Percentiles rank a stretch among this genome's conserved stretches.
Evolutionary conservation across 805 yeast genomes (phyloP).

Genomic region (Candida xyloterini): DNA sequence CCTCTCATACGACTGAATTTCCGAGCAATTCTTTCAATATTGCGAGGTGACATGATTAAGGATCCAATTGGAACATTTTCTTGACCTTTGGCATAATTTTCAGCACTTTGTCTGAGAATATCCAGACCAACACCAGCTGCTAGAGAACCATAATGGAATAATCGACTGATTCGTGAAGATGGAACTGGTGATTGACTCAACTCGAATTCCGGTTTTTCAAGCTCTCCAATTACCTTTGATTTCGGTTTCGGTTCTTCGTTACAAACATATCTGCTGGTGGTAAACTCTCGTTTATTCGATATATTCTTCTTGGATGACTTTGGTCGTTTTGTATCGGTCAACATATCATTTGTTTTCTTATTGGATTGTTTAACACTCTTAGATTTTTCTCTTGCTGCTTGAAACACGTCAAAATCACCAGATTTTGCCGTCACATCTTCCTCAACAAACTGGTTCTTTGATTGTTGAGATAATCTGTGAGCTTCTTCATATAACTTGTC

Average conservation of each 20-base stretch:
- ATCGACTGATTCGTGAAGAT: slow-evolving; percentile 76
- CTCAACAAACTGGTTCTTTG: slow-evolving; percentile 8
- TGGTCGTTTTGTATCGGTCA: slow-evolving; percentile 21
- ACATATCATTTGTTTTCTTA: slow-evolving; percentile 12
- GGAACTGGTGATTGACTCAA: slow-evolving; percentile 76
- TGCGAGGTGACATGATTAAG: slow-evolving; percentile 71
- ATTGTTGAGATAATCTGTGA: slow-evolving; percentile 24
- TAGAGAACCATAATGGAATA: slow-evolving; percentile 87
- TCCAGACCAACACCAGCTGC: slow-evolving; percentile 91
- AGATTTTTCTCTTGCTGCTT: slow-evolving; percentile 33
- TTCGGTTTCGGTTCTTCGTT: slow-evolving; percentile 10
- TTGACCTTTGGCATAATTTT: slow-evolving; percentile 53
- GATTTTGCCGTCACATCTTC: slow-evolving; percentile 5
- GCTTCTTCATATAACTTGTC: slow-evolving; percentile 28
- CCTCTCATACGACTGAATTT: slow-evolving; percentile 95
- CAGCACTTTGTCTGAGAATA: slow-evolving; percentile 73
- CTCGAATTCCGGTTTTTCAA: slow-evolving; percentile 40
- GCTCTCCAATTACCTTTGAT: slow-evolving; percentile 28
- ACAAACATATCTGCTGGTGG: slow-evolving; percentile 8
- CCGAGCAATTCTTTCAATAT: slow-evolving; percentile 83
- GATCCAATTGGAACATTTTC: slow-evolving; percentile 48
- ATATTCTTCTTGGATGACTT: slow-evolving; percentile 13
- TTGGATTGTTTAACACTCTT: slow-evolving; percentile 20
- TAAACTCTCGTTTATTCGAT: slow-evolving; percentile 23
- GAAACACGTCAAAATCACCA: slow-evolving; percentile 32